Evolutionary conservation across 1,284 basidiomycete species (phyloP).

Genomic region (Porogramme epimiltina): DNA sequence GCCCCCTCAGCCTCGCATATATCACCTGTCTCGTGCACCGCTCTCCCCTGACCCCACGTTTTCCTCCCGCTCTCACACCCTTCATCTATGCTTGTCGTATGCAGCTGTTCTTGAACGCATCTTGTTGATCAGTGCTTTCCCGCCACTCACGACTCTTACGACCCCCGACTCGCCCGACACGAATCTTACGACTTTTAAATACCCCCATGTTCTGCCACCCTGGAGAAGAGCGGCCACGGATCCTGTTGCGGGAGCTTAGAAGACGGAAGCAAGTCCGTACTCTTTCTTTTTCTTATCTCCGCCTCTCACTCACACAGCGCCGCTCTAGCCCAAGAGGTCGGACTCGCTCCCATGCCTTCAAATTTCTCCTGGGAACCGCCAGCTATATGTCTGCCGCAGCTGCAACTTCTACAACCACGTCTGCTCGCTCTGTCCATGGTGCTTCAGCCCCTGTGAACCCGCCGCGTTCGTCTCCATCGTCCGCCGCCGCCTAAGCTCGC

Average conservation of each 20-base stretch:
- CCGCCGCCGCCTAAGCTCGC: slow-evolving; percentile 42
- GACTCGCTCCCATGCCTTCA: slow-evolving; percentile 54
- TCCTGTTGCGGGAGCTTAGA: slow-evolving; percentile 25
- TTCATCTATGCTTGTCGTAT: slow-evolving; percentile 7
- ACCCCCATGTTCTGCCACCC: background rate
- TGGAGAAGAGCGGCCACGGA: slow-evolving; percentile 11
- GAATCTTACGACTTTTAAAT: slow-evolving; percentile 3
- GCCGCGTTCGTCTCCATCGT: slow-evolving; percentile 38
- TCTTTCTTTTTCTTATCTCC: slow-evolving; percentile 3
- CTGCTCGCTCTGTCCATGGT: slow-evolving; percentile 59
- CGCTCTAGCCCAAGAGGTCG: slow-evolving; percentile 28
- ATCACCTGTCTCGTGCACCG: background rate
- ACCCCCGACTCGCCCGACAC: slow-evolving; percentile 4
- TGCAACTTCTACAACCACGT: slow-evolving; percentile 55
- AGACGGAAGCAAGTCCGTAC: slow-evolving; percentile 27
- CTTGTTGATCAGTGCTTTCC: slow-evolving; percentile 5
- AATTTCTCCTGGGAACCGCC: slow-evolving; percentile 44
- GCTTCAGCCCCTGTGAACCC: slow-evolving; percentile 47
- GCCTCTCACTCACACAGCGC: slow-evolving; percentile 5
- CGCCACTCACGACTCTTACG: slow-evolving; percentile 12
- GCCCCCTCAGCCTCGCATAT: background rate
- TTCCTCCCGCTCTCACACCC: slow-evolving; percentile 2
- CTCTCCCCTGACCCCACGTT: background rate
- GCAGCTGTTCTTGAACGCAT: background rate
- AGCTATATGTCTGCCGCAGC: slow-evolving; percentile 48